phyloP scores from a whole-genome alignment of 176 grass and related monocot species.

The Rhynchospora pubera region DNA sequence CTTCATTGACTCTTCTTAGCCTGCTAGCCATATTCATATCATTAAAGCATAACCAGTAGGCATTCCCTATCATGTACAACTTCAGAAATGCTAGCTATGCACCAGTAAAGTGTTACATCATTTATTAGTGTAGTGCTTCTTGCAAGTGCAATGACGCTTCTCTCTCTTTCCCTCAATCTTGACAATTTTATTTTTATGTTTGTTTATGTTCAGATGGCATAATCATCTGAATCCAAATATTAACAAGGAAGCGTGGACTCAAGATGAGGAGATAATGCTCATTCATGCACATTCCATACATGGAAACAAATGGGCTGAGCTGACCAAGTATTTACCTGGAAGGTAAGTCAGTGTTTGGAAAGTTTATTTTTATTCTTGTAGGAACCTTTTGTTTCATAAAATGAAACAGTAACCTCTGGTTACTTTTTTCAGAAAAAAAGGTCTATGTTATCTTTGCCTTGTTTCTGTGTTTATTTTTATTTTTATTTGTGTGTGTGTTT shows the following conservation, averaged over 20 bases:
- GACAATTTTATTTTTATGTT: constrained; percentile 10
- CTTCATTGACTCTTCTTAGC: not conserved
- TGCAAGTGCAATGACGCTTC: not conserved
- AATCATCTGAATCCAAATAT: constrained; percentile 98
- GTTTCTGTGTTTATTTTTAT: not conserved
- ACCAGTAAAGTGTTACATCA: not conserved
- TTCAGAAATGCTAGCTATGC: not conserved
- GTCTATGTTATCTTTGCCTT: not conserved
- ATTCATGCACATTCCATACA: constrained; percentile 82
- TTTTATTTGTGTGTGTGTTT: too few relatives aligned
- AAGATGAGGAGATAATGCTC: constrained; percentile 88
- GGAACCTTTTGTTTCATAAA: too few relatives aligned
- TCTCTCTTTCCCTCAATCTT: not conserved
- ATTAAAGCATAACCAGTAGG: not conserved
- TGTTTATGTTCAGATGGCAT: constrained; percentile 66
- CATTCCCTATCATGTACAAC: not conserved
- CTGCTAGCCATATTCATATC: not conserved
- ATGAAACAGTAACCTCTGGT: too few relatives aligned
- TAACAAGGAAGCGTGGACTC: constrained; percentile 96
- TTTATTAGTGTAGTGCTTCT: not conserved
- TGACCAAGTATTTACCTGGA: constrained; percentile 90
- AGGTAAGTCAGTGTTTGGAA: constrained; percentile 39
- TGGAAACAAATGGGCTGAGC: constrained; percentile 95
- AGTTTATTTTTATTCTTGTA: too few relatives aligned
- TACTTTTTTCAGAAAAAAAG: too few relatives aligned